Percentiles rank a stretch among this genome's conserved stretches.
These are phyloP conservation scores for Cercophora newfieldiana DNA, from an alignment of 495 filamentous ascomycete genomes.

Conservation along the genomic window DNA sequence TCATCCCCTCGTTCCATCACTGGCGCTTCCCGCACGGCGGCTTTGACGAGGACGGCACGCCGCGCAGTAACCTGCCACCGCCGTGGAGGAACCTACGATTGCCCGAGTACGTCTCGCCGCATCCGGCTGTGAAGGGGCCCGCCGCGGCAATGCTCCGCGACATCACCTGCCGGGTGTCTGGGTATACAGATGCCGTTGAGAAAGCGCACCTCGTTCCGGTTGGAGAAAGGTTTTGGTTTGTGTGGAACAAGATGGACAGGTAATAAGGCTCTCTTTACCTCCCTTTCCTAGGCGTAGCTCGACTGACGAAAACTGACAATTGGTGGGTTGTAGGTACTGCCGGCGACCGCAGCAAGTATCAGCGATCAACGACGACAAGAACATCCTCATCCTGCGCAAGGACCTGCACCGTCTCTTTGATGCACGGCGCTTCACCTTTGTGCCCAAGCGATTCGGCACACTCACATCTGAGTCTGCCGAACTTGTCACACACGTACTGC, in stretches of 20 bases:
- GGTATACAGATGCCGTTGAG: slow-evolving; percentile 12
- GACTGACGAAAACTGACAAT: neutral
- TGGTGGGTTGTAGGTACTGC: slow-evolving; percentile 12
- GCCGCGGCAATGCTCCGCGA: slow-evolving; percentile 3
- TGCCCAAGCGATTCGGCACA: slow-evolving; percentile 7
- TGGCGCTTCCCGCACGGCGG: slow-evolving; percentile 23
- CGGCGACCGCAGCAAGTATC: neutral
- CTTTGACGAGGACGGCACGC: slow-evolving; percentile 10
- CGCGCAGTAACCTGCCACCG: slow-evolving; percentile 5
- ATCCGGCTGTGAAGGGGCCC: neutral
- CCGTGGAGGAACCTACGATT: slow-evolving; percentile 3
- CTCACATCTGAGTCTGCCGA: neutral
- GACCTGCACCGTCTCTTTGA: slow-evolving; percentile 19
- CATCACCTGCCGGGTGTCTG: slow-evolving; percentile 10
- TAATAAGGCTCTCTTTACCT: neutral
- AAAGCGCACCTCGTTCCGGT: slow-evolving; percentile 18
- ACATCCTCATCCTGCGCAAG: slow-evolving; percentile 14
- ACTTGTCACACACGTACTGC: slow-evolving; percentile 18
- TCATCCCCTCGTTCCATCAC: slow-evolving; percentile 24
- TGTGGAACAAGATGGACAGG: slow-evolving; percentile 12
- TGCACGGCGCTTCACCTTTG: slow-evolving; percentile 18
- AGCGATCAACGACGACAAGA: slow-evolving; percentile 20
- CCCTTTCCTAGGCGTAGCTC: neutral
- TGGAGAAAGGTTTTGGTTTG: slow-evolving; percentile 8
- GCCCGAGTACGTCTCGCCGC: slow-evolving; percentile 1